Evolutionary conservation across 345 rosid genomes (phyloP).

Genomic region (Pistacia vera): DNA sequence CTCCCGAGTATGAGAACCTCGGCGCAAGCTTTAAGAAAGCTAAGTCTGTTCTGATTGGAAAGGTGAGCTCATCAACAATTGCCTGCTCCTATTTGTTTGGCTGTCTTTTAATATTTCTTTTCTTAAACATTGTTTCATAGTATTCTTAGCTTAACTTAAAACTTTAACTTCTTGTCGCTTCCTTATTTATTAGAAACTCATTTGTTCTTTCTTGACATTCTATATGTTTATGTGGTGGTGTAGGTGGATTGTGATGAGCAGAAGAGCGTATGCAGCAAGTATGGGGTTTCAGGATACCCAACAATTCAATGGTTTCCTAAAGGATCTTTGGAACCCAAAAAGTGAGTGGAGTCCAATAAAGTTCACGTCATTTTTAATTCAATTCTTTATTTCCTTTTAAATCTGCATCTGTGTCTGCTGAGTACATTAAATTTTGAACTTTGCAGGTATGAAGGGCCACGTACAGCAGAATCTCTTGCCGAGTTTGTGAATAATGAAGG

Average conservation of each 20-base stretch:
- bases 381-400: background rate
- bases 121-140: too few species aligned
- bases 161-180: background rate
- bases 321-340: constrained; percentile 91
- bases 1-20: constrained; percentile 94
- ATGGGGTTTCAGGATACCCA: constrained; percentile 96
- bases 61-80: constrained; percentile 45
- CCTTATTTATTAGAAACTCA: background rate
- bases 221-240: constrained; percentile 21
- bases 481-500: constrained; percentile 94
- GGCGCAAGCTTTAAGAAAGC: constrained; percentile 91
- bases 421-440: constrained; percentile 4
- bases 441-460: constrained; percentile 86
- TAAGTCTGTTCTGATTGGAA: constrained; percentile 85
- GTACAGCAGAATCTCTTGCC: constrained; percentile 79
- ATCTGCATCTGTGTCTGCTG: background rate
- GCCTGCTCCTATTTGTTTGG: background rate
- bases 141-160: background rate
- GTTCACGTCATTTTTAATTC: background rate
- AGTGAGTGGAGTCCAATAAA: constrained; percentile 49
- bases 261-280: constrained; percentile 83
- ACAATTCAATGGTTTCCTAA: constrained; percentile 95
- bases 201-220: background rate
- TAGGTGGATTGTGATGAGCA: constrained; percentile 99
- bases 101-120: background rate